Conservation (phyloP, 805 yeast species). For the Wickerhamomyces silvicola region DNA sequence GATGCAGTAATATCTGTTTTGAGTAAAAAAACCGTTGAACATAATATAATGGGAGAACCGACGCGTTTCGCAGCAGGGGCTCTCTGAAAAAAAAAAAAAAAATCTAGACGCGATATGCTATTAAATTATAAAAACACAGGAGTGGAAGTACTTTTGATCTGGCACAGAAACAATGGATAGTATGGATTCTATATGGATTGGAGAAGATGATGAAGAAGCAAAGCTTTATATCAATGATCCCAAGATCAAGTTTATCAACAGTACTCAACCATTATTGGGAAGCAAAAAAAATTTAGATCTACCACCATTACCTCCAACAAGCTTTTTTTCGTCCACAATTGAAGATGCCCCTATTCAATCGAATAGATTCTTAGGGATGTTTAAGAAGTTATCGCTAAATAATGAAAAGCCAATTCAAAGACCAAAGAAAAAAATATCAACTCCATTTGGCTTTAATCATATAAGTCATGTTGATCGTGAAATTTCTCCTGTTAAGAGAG, state of each 20-base stretch:
- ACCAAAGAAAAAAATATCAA: constrained; percentile 24
- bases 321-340: constrained; percentile 11
- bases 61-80: too few relatives aligned
- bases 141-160: too few relatives aligned
- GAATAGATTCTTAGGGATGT: constrained; percentile 24
- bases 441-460: constrained; percentile 34
- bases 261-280: constrained; percentile 26
- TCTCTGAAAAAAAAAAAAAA: too few relatives aligned
- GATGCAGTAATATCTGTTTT: too few relatives aligned
- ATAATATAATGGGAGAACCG: too few relatives aligned
- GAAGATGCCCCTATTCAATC: constrained; percentile 10
- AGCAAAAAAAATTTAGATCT: constrained; percentile 29
- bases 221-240: constrained; percentile 27
- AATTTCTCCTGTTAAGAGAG: too few relatives aligned
- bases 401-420: constrained; percentile 9
- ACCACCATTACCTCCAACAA: constrained; percentile 28
- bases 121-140: too few relatives aligned
- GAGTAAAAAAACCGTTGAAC: too few relatives aligned
- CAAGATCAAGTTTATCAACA: constrained; percentile 27
- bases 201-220: constrained; percentile 30
- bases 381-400: constrained; percentile 23
- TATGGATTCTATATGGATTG: constrained; percentile 38
- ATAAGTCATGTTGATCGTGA: constrained; percentile 32
- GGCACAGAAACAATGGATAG: constrained; percentile 14
- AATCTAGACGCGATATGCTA: too few relatives aligned